These are phyloP conservation scores for Agastache rugosa DNA, from an alignment of 257 asterid genomes.

Conservation along the genomic window DNA sequence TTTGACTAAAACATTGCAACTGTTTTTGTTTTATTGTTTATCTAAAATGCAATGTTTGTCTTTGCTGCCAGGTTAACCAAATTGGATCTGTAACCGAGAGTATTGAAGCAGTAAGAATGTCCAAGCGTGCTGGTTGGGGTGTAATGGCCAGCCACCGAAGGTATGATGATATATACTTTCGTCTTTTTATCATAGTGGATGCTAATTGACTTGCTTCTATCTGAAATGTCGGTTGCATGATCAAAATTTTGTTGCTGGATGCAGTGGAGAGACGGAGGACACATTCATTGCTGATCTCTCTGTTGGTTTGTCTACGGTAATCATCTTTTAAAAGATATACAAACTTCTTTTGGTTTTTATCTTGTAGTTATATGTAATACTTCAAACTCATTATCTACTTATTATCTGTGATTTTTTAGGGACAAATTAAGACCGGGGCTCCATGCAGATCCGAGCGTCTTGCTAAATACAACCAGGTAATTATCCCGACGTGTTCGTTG, in stretches of 20 bases:
- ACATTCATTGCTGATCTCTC: conserved; percentile 98
- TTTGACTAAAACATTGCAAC: not conserved
- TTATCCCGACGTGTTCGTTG: not conserved
- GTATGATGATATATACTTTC: conserved; percentile 45
- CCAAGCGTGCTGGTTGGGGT: conserved; percentile 98
- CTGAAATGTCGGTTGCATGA: too few species aligned
- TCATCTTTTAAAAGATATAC: not conserved
- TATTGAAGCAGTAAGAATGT: conserved; percentile 95
- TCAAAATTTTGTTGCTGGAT: conserved; percentile 24
- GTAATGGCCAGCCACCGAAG: conserved; percentile 99
- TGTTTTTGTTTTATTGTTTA: not conserved
- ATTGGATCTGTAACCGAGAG: conserved; percentile 98
- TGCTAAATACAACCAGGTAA: conserved; percentile 96
- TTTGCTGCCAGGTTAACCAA: conserved; percentile 78
- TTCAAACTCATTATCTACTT: too few species aligned
- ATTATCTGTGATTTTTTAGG: conserved; percentile 50
- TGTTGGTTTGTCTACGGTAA: conserved; percentile 94
- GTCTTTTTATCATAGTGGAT: not conserved
- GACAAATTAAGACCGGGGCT: conserved; percentile 98
- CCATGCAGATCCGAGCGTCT: conserved; percentile 99
- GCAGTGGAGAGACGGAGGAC: conserved; percentile 99
- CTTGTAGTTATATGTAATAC: not conserved
- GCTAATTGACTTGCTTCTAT: not conserved
- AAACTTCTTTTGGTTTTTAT: too few species aligned
- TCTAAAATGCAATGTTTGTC: not conserved